Percentiles rank a stretch among this genome's conserved stretches.
Evolutionary conservation across 2,329 filamentous ascomycete species (phyloP).

Genomic region (Verticillium dahliae): DNA sequence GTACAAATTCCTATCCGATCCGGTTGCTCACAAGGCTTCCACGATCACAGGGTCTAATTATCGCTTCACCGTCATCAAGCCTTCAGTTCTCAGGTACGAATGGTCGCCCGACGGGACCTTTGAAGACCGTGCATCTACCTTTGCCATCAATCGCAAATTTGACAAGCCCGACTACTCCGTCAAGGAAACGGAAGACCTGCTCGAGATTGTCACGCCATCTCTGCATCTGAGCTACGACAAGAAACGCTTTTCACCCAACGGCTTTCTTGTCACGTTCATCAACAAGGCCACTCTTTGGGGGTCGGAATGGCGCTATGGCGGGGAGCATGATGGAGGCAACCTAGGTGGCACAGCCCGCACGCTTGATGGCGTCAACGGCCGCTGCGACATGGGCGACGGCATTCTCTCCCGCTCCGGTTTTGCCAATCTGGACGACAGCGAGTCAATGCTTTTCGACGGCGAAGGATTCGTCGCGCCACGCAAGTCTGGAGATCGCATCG

Average conservation of each 20-base stretch:
- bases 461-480: conserved; percentile 45
- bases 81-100: conserved; percentile 23
- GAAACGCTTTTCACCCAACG: neutral
- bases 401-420: conserved; percentile 46
- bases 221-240: conserved; percentile 1
- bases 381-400: conserved; percentile 40
- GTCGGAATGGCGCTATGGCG: conserved; percentile 45
- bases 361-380: conserved; percentile 45
- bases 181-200: neutral
- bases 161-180: neutral
- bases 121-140: conserved; percentile 1
- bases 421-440: conserved; percentile 45
- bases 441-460: conserved; percentile 49
- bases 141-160: conserved; percentile 2
- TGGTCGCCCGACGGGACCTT: neutral
- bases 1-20: conserved; percentile 34
- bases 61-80: conserved; percentile 53
- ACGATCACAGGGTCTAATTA: conserved; percentile 38
- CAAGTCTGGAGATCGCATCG: conserved; percentile 38
- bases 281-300: conserved; percentile 32
- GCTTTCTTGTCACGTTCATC: conserved; percentile 22
- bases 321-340: conserved; percentile 19
- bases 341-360: conserved; percentile 46
- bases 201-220: neutral
- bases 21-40: conserved; percentile 34